Evolutionary conservation across 2,329 filamentous ascomycete genomes (phyloP), one percentile per base, ranked within the genome.

Genomic region (Talaromyces verruculosus): DNA sequence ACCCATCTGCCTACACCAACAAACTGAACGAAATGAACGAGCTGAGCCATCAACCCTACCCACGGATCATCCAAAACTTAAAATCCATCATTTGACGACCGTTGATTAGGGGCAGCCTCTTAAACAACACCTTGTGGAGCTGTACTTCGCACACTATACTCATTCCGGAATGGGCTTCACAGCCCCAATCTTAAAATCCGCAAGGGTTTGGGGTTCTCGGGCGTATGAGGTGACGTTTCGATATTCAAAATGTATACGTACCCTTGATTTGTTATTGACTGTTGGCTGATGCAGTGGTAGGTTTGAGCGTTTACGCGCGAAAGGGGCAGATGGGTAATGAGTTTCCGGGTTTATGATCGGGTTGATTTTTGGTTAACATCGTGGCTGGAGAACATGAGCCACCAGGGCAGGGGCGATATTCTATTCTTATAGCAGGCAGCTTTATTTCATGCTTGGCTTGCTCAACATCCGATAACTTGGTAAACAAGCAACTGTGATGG

Each of bases 81-180:
- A 35, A 22, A 35, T 6, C 15, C 19, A n/a, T 30, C 47, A 49
- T 33, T n/a, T 19, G 10, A 53, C 11, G 45, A 28, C 11, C 19
- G 11, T 49, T 49, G 22, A 19, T 55, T 17, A 57, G n/a, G 45
- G 51, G 19, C n/a, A 57, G 8, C 49, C 49, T 53, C 49, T 53
- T 2, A 53, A 28, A 33, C 25, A 11, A 19, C 49, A 17, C 2
- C n/a, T 60, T 43, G 33, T 58, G 51, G n/a, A 17, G 33, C n/a
- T 25, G 3, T 6, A 47, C 5, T 41, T 64, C 55, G 63, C 58
- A 64, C 63, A 64, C 63, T 39, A 65, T 61, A 17, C 63, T 57
- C 17, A 19, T 49, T 57, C 30, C 11, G 53, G 53, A n/a, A 37
- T 53, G 30, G 53, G 15, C 3, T 37, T 57, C 53, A 57, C 53